Percentiles rank a stretch among this genome's conserved stretches.
Conservation (phyloP, 177 flowering plant genomes). For the Vitis hybrid region DNA sequence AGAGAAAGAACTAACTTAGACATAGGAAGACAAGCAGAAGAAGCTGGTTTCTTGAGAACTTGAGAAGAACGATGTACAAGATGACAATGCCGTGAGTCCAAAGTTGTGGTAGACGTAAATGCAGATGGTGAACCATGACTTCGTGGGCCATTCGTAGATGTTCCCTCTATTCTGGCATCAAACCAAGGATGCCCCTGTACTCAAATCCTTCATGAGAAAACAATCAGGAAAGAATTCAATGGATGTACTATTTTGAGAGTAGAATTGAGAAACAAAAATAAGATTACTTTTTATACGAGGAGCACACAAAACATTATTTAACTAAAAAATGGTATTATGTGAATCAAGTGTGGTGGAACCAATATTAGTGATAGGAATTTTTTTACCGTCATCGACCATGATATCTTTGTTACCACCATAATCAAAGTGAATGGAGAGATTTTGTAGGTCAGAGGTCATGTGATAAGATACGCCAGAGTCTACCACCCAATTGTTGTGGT, state of each 20-base stretch:
- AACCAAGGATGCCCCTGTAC: background rate
- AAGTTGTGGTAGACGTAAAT: too few species aligned
- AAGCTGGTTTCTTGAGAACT: too few species aligned
- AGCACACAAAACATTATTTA: background rate
- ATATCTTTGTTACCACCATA: background rate
- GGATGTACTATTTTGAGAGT: background rate
- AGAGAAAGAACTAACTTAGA: too few species aligned
- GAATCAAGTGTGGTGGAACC: background rate
- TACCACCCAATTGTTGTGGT: background rate
- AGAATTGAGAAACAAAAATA: background rate
- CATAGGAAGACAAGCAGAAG: too few species aligned
- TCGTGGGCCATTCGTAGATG: background rate
- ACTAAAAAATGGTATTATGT: background rate
- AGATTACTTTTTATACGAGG: background rate
- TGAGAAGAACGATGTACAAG: too few species aligned
- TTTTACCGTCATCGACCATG: background rate
- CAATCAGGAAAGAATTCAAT: background rate
- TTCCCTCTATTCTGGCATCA: background rate
- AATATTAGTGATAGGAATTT: background rate
- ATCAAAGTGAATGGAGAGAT: background rate
- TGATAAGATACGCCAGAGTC: background rate
- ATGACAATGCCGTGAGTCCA: too few species aligned
- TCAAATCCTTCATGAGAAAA: conserved; percentile 1
- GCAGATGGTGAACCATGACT: background rate
- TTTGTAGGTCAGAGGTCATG: background rate